These are phyloP conservation scores for Teratosphaeria gauchensis DNA, from an alignment of 2,329 filamentous ascomycete genomes.

Conservation along the genomic window DNA sequence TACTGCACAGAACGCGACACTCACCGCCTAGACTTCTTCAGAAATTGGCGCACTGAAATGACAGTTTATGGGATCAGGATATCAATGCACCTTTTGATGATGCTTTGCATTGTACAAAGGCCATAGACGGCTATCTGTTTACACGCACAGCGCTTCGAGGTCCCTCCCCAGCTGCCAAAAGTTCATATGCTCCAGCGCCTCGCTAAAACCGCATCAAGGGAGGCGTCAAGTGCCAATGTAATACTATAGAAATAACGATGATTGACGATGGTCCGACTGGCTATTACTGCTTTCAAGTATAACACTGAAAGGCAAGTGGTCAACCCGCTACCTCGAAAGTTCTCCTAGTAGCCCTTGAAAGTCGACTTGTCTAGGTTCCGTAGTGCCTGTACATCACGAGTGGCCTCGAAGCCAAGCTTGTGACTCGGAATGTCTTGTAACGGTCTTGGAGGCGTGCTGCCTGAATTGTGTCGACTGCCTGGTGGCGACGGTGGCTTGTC, in stretches of 20 bases:
- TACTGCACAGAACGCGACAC: background rate
- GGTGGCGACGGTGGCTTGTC: slow-evolving; percentile 12
- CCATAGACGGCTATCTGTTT: background rate
- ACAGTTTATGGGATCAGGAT: no score
- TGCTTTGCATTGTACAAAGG: no score
- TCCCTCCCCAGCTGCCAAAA: background rate
- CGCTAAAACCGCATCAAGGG: background rate
- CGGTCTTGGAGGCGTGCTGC: slow-evolving; percentile 15
- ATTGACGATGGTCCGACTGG: background rate
- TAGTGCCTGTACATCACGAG: slow-evolving; percentile 26
- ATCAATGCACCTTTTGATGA: no score
- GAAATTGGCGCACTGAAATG: no score
- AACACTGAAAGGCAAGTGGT: background rate
- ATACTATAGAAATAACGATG: background rate
- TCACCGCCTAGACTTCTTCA: no score
- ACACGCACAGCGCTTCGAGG: background rate
- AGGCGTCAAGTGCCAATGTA: background rate
- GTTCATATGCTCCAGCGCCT: background rate
- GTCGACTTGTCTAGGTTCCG: slow-evolving; percentile 29
- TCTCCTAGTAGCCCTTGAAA: slow-evolving; percentile 17
- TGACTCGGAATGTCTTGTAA: slow-evolving; percentile 28
- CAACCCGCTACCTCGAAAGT: background rate
- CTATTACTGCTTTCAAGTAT: background rate
- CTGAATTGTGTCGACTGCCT: slow-evolving; percentile 23
- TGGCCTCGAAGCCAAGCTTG: slow-evolving; percentile 29